Percentiles rank a stretch among this genome's conserved stretches.
Conservation (phyloP, 306 rosid species). For the Gillenia trifoliata region DNA sequence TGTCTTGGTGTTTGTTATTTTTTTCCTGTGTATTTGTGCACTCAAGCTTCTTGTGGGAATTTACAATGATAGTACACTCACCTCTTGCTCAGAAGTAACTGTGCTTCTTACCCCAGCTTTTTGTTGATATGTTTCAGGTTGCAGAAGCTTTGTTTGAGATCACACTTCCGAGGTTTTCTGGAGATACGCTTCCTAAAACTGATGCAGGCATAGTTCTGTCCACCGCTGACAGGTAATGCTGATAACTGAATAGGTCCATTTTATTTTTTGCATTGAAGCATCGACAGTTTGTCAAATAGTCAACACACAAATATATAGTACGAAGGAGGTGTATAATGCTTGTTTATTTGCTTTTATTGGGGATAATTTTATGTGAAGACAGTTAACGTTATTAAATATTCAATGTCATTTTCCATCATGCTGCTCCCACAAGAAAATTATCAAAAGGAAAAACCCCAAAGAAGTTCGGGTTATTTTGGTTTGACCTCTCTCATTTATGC, state of each 20-base stretch:
- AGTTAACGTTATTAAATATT: neutral
- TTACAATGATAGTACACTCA: neutral
- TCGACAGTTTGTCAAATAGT: neutral
- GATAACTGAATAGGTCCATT: slow-evolving; percentile 8
- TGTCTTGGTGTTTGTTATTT: slow-evolving; percentile 15
- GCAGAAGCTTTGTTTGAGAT: slow-evolving; percentile 88
- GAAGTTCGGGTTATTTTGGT: neutral
- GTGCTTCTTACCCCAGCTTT: slow-evolving; percentile 5
- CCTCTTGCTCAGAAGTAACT: neutral
- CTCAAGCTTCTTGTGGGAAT: neutral
- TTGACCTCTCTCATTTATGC: neutral
- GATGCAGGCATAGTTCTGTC: slow-evolving; percentile 82
- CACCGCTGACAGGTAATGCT: slow-evolving; percentile 72
- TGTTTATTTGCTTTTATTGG: neutral
- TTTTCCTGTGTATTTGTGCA: slow-evolving; percentile 2
- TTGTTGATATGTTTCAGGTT: slow-evolving; percentile 39
- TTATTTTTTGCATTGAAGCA: slow-evolving; percentile 5
- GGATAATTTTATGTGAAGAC: neutral
- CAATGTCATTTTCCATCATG: neutral
- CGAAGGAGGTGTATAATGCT: neutral
- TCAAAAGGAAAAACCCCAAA: neutral
- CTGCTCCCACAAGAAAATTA: neutral
- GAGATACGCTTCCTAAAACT: slow-evolving; percentile 72
- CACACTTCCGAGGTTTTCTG: slow-evolving; percentile 91
- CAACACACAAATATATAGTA: neutral